phyloP scores from a whole-genome alignment of 2,329 filamentous ascomycete genomes.

The Volutella citrinella region DNA sequence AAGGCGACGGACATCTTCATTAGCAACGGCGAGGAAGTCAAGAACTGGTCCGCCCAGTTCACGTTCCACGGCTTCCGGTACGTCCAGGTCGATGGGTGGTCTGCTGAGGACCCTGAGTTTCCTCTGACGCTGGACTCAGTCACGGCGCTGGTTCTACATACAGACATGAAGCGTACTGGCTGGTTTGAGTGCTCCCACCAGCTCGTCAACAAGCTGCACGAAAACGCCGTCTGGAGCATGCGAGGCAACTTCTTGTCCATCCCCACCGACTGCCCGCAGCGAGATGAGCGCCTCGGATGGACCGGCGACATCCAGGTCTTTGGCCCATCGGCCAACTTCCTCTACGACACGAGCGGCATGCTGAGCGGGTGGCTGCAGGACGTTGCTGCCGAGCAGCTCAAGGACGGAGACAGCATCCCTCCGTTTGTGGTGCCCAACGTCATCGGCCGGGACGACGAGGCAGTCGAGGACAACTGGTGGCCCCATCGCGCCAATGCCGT shows the following conservation, averaged over 20 bases:
- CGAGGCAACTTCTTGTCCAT: constrained; percentile 56
- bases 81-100: constrained; percentile 46
- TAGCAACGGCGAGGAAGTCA: constrained; percentile 12
- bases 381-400: constrained; percentile 17
- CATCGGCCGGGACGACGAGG: constrained; percentile 8
- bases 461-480: constrained; percentile 24
- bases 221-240: constrained; percentile 56
- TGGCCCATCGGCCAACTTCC: constrained; percentile 46
- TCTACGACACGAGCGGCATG: constrained; percentile 50
- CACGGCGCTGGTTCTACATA: constrained; percentile 42
- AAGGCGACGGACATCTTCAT: constrained; percentile 49
- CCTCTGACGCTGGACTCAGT: constrained; percentile 15
- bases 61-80: constrained; percentile 57
- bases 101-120: constrained; percentile 20
- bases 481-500: constrained; percentile 44
- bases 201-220: constrained; percentile 51
- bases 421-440: constrained; percentile 20
- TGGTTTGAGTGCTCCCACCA: constrained; percentile 50
- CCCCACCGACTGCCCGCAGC: constrained; percentile 56
- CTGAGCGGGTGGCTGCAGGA: constrained; percentile 34
- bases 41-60: constrained; percentile 40
- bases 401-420: constrained; percentile 14
- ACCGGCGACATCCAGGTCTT: constrained; percentile 51
- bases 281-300: constrained; percentile 54
- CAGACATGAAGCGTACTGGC: constrained; percentile 51